Conservation (phyloP, 768 basidiomycete species). For the Tricholoma terreum region DNA sequence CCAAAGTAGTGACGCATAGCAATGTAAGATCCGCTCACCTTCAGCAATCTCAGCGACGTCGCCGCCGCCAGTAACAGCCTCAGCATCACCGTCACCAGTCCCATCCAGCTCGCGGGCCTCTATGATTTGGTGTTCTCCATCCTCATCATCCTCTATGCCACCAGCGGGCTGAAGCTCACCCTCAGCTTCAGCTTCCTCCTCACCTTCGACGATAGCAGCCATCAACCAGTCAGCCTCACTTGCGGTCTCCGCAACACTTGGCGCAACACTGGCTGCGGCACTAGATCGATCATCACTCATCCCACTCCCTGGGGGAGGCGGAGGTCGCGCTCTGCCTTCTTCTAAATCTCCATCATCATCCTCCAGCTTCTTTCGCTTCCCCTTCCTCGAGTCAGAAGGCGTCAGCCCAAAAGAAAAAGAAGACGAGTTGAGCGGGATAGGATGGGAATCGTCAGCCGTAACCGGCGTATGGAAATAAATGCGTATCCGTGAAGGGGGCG, state of each 20-base stretch:
- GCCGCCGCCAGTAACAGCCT: slow-evolving; percentile 18
- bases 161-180: slow-evolving; percentile 34
- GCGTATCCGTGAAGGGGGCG: slow-evolving; percentile 77
- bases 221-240: slow-evolving; percentile 87
- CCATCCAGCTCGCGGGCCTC: slow-evolving; percentile 34
- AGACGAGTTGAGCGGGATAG: slow-evolving; percentile 60
- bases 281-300: slow-evolving; percentile 56
- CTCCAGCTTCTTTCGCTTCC: slow-evolving; percentile 86
- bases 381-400: slow-evolving; percentile 66
- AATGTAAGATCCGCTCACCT: slow-evolving; percentile 51
- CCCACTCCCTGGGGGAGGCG: slow-evolving; percentile 52
- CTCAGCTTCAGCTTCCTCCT: slow-evolving; percentile 52
- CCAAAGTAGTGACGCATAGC: slow-evolving; percentile 31
- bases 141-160: slow-evolving; percentile 42
- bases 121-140: slow-evolving; percentile 37
- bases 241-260: slow-evolving; percentile 68
- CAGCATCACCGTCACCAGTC: slow-evolving; percentile 17
- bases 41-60: slow-evolving; percentile 34
- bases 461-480: slow-evolving; percentile 93
- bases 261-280: slow-evolving; percentile 54
- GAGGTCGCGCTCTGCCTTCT: slow-evolving; percentile 61
- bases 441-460: slow-evolving; percentile 75
- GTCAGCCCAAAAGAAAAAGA: slow-evolving; percentile 45
- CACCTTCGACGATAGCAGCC: slow-evolving; percentile 80
- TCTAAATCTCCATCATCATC: slow-evolving; percentile 83